Evolutionary conservation across 2,329 filamentous ascomycete genomes (phyloP), one percentile per base, ranked within the genome.

Genomic region (Remersonia thermophila): DNA sequence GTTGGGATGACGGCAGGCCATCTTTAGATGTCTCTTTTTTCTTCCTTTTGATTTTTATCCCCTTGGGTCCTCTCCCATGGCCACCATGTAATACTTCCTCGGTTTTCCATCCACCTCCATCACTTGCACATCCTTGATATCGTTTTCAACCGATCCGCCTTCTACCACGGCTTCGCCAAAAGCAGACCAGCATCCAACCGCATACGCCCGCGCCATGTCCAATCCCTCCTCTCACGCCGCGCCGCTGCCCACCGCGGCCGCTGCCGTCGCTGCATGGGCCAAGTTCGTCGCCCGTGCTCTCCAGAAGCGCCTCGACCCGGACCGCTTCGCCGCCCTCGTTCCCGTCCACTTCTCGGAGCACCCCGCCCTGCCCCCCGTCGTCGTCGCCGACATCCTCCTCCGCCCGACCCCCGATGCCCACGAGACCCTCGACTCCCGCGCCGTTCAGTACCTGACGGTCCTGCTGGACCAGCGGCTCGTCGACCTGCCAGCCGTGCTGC

Each of bases 321-420:
- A 68, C 27, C 58, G 58, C 39, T 80, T 80, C 53, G 62, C 66
- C 29, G 54, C 59, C 16, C 73, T 63, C 43, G 63, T 67, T 15
- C 58, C 56, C 1, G 49, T 73, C 30, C 58, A 77, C 36, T 60
- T 65, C 41, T 55, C 60, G 3, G 64, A 69, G 44, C 57, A 72
- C 43, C 71, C 69, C 1, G 5, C 20, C 20, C 55, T 80, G 8
- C 60, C 67, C 3, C 59, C 71, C 7, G 44, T 56, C 9, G 53
- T 62, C 39, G 56, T 79, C 43, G 71, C 73, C 56, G 66, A 77
- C 45, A 53, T 80, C 35, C 68, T 76, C 47, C 59, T 81, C 28
- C 65, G 65, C 16, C 75, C 76, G 3, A 63, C 63, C 30, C 56
- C 60, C 14, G 52, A 55, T 33, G 66, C 66, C 47, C 49, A 55